phyloP scores from a whole-genome alignment of 345 rosid species.

The Eucalyptus fibrosa region DNA sequence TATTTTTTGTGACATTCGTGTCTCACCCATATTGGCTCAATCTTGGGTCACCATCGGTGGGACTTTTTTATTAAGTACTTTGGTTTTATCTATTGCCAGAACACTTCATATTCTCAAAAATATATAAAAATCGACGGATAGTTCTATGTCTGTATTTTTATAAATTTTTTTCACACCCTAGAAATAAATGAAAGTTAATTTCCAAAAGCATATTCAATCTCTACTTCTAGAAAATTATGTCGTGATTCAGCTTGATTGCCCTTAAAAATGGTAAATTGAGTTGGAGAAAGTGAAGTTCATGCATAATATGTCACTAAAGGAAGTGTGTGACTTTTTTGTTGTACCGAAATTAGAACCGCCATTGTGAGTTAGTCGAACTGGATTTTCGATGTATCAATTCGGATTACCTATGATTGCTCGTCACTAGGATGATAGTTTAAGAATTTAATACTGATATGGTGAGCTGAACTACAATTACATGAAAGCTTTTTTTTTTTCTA shows the following conservation, averaged over 20 bases:
- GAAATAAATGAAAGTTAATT: background rate
- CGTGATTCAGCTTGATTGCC: background rate
- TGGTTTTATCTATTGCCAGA: background rate
- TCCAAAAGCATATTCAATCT: background rate
- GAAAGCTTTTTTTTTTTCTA: background rate
- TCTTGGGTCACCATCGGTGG: background rate
- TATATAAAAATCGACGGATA: background rate
- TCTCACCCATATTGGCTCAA: background rate
- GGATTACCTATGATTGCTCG: background rate
- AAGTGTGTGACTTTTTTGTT: background rate
- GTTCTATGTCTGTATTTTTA: background rate
- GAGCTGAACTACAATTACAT: background rate
- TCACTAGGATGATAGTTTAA: background rate
- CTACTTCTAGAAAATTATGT: background rate
- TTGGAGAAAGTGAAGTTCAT: background rate
- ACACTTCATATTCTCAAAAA: background rate
- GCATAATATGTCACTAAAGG: background rate
- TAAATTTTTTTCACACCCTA: fast-evolving
- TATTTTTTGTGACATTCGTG: background rate
- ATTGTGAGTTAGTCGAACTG: background rate
- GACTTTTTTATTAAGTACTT: background rate
- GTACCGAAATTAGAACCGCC: background rate
- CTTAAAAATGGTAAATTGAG: background rate
- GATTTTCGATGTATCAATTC: background rate
- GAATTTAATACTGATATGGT: background rate